A percentile compares a stretch with the other conserved stretches of the same genome.
phyloP scores from a whole-genome alignment of 2,329 filamentous ascomycete genomes.

The Xylaria polymorpha region DNA sequence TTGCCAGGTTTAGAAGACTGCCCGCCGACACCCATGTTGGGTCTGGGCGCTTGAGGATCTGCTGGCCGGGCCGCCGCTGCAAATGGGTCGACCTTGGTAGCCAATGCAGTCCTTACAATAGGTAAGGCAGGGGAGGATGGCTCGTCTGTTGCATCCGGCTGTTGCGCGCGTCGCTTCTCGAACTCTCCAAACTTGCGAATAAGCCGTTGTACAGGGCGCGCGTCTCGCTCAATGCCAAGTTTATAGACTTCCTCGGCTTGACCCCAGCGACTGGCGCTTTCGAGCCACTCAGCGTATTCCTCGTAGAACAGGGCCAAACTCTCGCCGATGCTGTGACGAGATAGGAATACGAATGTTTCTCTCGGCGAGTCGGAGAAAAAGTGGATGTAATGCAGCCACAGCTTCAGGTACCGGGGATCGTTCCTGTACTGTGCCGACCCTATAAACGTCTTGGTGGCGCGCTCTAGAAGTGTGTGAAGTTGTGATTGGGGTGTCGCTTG shows the following conservation, averaged over 20 bases:
- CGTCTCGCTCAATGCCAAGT: constrained; percentile 88
- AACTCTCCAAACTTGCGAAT: constrained; percentile 94
- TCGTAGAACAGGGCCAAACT: constrained; percentile 93
- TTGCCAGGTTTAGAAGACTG: constrained; percentile 73
- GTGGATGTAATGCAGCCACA: constrained; percentile 95
- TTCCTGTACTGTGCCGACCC: constrained; percentile 91
- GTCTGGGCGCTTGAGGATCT: constrained; percentile 74
- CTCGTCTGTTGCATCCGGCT: constrained; percentile 69
- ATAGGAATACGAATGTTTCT: constrained; percentile 91
- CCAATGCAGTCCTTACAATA: constrained; percentile 82
- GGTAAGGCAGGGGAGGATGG: constrained; percentile 90
- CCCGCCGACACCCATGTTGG: constrained; percentile 59
- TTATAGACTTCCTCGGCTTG: constrained; percentile 96
- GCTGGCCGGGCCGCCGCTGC: constrained; percentile 62
- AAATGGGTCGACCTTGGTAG: constrained; percentile 88
- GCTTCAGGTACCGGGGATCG: constrained; percentile 89
- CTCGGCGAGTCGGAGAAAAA: constrained; percentile 94
- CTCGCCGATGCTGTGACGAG: constrained; percentile 89
- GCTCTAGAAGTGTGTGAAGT: constrained; percentile 87
- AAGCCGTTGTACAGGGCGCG: constrained; percentile 82
- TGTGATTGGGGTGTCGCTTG: constrained; percentile 94
- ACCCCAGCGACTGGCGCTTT: constrained; percentile 82
- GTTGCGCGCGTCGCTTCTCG: constrained; percentile 77
- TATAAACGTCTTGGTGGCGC: constrained; percentile 90
- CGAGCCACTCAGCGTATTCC: constrained; percentile 94